A percentile compares a stretch with the other conserved stretches of the same genome.
These are phyloP conservation scores for Cystofilobasidium bisporidii DNA, from an alignment of 768 basidiomycete genomes.

Conservation along the genomic window DNA sequence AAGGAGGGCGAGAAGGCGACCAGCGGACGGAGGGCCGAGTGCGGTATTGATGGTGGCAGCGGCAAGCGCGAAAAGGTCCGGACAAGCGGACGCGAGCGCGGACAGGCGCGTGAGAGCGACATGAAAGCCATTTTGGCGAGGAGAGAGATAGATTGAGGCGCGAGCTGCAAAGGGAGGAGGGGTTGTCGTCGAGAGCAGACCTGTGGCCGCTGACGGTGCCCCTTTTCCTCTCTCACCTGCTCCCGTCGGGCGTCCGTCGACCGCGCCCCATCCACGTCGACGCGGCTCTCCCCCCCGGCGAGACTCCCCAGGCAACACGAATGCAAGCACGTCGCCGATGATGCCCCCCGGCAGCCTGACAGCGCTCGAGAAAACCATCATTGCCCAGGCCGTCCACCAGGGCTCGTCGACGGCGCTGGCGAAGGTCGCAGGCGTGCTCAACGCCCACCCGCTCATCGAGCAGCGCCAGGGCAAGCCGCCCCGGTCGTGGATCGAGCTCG, in stretches of 20 bases:
- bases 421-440: not conserved
- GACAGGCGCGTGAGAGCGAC: not conserved
- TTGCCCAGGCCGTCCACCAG: not conserved
- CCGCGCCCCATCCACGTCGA: too few species aligned
- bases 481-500: not conserved
- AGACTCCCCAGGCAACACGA: too few species aligned
- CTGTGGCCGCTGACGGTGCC: not conserved
- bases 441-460: not conserved
- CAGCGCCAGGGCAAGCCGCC: not conserved
- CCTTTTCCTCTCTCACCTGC: not conserved
- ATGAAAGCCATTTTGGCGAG: not conserved
- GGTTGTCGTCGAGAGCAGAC: not conserved
- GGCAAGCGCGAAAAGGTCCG: not conserved
- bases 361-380: slow-evolving; percentile 1
- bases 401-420: not conserved
- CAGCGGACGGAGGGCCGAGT: not conserved
- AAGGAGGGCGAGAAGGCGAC: slow-evolving; percentile 10
- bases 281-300: too few species aligned
- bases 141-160: too few species aligned
- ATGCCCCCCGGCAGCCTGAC: not conserved
- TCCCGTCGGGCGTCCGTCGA: too few species aligned
- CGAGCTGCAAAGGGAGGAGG: too few species aligned
- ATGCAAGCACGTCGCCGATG: not conserved
- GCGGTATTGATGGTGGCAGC: not conserved
- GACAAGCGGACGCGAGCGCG: not conserved